These are phyloP conservation scores for Lactifluus rugatus DNA, from an alignment of 768 basidiomycete species.

Conservation along the genomic window DNA sequence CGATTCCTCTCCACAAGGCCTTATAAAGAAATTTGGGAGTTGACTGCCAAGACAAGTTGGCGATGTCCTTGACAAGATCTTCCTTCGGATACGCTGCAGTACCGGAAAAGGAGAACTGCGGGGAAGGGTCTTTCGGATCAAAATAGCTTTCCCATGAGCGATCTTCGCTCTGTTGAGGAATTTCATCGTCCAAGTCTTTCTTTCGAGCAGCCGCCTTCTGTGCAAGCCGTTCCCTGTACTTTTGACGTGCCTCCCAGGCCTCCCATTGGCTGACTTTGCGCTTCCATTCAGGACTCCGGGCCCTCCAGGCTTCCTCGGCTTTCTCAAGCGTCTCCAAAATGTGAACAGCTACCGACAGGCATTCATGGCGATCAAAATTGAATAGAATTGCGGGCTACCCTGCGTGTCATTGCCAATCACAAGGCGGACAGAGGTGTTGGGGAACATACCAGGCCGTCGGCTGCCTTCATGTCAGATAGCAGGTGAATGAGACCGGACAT, in stretches of 20 bases:
- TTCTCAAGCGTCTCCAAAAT: constrained; percentile 31
- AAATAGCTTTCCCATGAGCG: constrained; percentile 45
- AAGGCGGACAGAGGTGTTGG: not conserved
- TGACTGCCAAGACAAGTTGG: constrained; percentile 28
- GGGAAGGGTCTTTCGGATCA: constrained; percentile 45
- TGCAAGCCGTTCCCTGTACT: constrained; percentile 38
- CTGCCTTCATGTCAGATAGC: constrained; percentile 46
- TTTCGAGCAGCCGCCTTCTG: constrained; percentile 34
- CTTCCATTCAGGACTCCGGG: constrained; percentile 37
- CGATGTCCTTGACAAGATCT: constrained; percentile 42
- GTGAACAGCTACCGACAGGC: constrained; percentile 41
- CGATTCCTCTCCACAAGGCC: constrained; percentile 51
- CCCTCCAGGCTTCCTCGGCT: constrained; percentile 44
- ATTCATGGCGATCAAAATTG: constrained; percentile 50
- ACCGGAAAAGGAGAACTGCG: constrained; percentile 53
- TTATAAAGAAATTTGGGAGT: constrained; percentile 36
- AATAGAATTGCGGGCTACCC: constrained; percentile 57
- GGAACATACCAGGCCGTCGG: constrained; percentile 43
- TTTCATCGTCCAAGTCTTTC: constrained; percentile 25
- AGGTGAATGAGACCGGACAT: constrained; percentile 39
- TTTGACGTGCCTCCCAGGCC: constrained; percentile 36
- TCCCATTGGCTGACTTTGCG: constrained; percentile 43
- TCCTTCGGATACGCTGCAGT: constrained; percentile 33
- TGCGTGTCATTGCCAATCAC: not conserved
- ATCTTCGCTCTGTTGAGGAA: constrained; percentile 18